These are phyloP conservation scores for Xylaria multiplex DNA, from an alignment of 2,329 filamentous ascomycete species.

Conservation along the genomic window DNA sequence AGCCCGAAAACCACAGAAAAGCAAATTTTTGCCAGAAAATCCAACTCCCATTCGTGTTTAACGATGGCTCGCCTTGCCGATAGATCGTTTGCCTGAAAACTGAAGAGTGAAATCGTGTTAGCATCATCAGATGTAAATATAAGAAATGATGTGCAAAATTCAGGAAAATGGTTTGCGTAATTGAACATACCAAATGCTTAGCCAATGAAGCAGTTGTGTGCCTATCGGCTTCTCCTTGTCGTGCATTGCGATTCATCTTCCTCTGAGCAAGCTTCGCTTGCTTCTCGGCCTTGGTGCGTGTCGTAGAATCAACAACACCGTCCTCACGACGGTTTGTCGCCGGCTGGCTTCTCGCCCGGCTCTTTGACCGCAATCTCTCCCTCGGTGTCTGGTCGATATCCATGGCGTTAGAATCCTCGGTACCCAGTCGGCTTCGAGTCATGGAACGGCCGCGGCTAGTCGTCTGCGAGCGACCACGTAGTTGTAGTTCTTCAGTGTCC, in stretches of 20 bases:
- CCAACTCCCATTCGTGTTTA: slow-evolving; percentile 52
- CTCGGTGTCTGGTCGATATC: slow-evolving; percentile 70
- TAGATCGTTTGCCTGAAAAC: slow-evolving; percentile 90
- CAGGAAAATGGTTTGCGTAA: slow-evolving; percentile 15
- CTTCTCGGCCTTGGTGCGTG: slow-evolving; percentile 82
- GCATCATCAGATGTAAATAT: slow-evolving; percentile 35
- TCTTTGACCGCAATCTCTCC: slow-evolving; percentile 76
- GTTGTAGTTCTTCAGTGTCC: slow-evolving; percentile 79
- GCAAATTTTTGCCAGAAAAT: not conserved
- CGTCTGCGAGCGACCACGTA: slow-evolving; percentile 76
- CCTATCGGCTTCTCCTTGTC: slow-evolving; percentile 95
- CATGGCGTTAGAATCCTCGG: slow-evolving; percentile 77
- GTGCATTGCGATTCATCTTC: slow-evolving; percentile 98
- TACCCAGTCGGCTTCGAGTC: slow-evolving; percentile 70
- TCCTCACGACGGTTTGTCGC: slow-evolving; percentile 76
- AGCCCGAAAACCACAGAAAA: not conserved
- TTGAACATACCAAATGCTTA: slow-evolving; percentile 81
- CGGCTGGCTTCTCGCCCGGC: slow-evolving; percentile 71
- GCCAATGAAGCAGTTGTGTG: slow-evolving; percentile 82
- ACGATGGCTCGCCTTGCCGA: slow-evolving; percentile 85
- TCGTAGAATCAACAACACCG: slow-evolving; percentile 75
- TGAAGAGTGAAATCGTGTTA: slow-evolving; percentile 52
- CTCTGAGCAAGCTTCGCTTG: slow-evolving; percentile 91
- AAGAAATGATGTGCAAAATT: slow-evolving; percentile 27
- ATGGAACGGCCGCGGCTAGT: slow-evolving; percentile 75